These are phyloP conservation scores for Candida corydali DNA, from an alignment of 805 yeast species.

Conservation along the genomic window DNA sequence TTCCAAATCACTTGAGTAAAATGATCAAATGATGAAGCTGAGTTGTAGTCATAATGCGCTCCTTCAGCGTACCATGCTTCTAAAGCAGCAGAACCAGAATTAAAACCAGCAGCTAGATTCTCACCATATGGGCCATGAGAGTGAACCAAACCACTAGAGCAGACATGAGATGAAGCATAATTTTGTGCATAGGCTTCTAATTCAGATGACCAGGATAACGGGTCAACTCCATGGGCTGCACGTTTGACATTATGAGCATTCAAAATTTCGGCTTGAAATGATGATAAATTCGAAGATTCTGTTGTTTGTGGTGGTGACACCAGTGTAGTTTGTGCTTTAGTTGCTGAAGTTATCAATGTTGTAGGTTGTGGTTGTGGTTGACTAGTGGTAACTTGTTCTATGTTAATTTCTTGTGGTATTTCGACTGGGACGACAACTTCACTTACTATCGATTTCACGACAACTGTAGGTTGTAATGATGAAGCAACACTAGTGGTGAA, in stretches of 20 bases:
- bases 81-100: conserved; percentile 52
- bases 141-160: conserved; percentile 62
- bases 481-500: too few relatives aligned
- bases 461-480: neutral
- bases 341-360: conserved; percentile 1
- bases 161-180: conserved; percentile 53
- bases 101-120: conserved; percentile 66
- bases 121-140: conserved; percentile 71
- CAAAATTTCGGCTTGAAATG: conserved; percentile 36
- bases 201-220: conserved; percentile 28
- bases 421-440: conserved; percentile 14
- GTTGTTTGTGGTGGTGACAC: conserved; percentile 11
- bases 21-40: conserved; percentile 45
- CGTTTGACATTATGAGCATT: conserved; percentile 34
- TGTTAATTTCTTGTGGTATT: neutral
- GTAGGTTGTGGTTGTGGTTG: conserved; percentile 4
- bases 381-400: neutral
- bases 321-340: conserved; percentile 10
- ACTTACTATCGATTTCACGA: conserved; percentile 4
- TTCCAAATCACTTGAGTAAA: conserved; percentile 78
- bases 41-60: conserved; percentile 56
- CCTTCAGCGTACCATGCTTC: conserved; percentile 64
- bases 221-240: conserved; percentile 29
- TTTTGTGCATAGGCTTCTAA: conserved; percentile 32
- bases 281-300: conserved; percentile 8